Evolutionary conservation across 495 filamentous ascomycete species (phyloP), one percentile per base, ranked within the genome.

Genomic region (Podospora sp.): DNA sequence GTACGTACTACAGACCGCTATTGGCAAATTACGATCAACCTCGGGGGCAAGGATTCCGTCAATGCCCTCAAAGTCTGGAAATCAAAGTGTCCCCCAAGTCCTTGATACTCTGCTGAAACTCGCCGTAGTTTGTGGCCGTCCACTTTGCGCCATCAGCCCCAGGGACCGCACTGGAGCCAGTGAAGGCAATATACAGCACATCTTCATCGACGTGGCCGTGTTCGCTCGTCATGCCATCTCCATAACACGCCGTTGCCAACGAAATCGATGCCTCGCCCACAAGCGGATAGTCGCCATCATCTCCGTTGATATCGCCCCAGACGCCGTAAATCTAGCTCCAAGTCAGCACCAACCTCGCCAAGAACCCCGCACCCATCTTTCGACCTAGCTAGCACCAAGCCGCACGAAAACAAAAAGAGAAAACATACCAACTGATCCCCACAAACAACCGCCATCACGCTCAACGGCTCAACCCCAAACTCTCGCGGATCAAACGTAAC

Each of bases 271-370:
- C 83, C 66, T 90, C 86, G 18, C 88, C 86, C 0, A 86, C 84
- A 0, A 82, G 69, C 27, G 80, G 76, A 59, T 77, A 73, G 68
- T 75, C 56, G 27, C 78, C 80, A 52, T 81, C 79, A 25, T 74
- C 83, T 29, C 85, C 88, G 67, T 90, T 91, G 5, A 78, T 81
- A 71, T 91, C 88, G 18, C 86, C 89, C 89, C 86, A 90, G 62
- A 91, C 75, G n/a, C 85, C 87, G 68, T 89, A 90, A 51, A 86
- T 75, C 85, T 87, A 36, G 3, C 4, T 8, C 29, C 29, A 8
- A 4, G 52, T 46, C 12, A 29, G 20, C 35, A 14, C n/a, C 20
- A 24, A 3, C 26, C 40, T 22, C 8, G 22, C 27, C 22, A 26
- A 21, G 9, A 57, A 8, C 25, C n/a, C 20, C 25, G 20, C 18